A percentile compares a stretch with the other conserved stretches of the same genome.
These are phyloP conservation scores for Didymella arachidicola DNA, from an alignment of 2,329 filamentous ascomycete species.

Conservation along the genomic window DNA sequence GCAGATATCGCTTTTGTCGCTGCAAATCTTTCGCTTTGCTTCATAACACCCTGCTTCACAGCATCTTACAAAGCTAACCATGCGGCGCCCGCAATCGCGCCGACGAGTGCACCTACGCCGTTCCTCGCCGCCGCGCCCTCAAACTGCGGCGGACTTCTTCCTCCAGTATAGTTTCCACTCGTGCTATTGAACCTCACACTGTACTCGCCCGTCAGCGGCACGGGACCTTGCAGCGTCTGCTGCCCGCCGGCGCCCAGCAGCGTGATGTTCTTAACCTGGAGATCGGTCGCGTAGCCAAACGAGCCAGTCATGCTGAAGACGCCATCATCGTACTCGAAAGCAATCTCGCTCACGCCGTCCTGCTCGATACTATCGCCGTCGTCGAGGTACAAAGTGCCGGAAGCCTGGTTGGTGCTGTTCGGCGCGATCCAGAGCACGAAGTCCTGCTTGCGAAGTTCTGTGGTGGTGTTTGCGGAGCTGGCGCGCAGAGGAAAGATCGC, in stretches of 20 bases:
- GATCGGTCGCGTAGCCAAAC: slow-evolving; percentile 59
- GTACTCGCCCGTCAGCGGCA: slow-evolving; percentile 29
- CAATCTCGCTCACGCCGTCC: slow-evolving; percentile 62
- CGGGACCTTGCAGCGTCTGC: slow-evolving; percentile 63
- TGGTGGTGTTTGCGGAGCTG: slow-evolving; percentile 66
- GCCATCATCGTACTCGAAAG: slow-evolving; percentile 66
- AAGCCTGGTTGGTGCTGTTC: slow-evolving; percentile 67
- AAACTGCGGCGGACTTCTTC: slow-evolving; percentile 19
- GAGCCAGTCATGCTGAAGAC: slow-evolving; percentile 61
- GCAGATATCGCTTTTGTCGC: neutral
- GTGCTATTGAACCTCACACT: slow-evolving; percentile 23
- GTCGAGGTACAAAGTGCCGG: slow-evolving; percentile 76
- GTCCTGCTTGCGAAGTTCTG: slow-evolving; percentile 68
- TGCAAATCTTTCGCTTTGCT: neutral
- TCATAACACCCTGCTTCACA: neutral
- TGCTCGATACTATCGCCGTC: slow-evolving; percentile 75
- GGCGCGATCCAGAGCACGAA: slow-evolving; percentile 78
- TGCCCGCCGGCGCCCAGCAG: slow-evolving; percentile 43
- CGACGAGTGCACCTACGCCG: slow-evolving; percentile 9
- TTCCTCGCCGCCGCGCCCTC: slow-evolving; percentile 12
- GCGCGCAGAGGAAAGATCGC: slow-evolving; percentile 67
- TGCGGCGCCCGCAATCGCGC: slow-evolving; percentile 11
- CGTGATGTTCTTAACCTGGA: slow-evolving; percentile 38
- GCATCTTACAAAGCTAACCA: slow-evolving; percentile 8
- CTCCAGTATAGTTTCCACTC: slow-evolving; percentile 6